Percentiles rank a stretch among this genome's conserved stretches.
Conservation (phyloP, 2,329 filamentous ascomycete species). For the Rasamsonia emersonii region DNA sequence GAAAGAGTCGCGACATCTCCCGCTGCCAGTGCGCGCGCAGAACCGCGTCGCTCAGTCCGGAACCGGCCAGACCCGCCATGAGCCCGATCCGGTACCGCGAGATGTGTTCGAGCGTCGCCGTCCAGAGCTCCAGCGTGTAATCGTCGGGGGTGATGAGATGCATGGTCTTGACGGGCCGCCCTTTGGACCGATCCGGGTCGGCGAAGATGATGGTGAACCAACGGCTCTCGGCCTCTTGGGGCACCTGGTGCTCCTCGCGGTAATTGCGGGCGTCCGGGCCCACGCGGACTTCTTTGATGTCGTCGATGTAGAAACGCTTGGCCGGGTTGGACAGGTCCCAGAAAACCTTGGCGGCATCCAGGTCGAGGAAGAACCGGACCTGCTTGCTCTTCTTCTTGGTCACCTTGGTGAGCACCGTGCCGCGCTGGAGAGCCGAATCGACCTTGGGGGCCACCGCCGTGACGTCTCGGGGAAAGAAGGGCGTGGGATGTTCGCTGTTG, state of each 20-base stretch:
- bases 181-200: conserved; percentile 67
- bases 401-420: conserved; percentile 70
- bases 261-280: conserved; percentile 82
- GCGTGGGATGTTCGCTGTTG: conserved; percentile 27
- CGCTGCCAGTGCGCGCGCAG: conserved; percentile 77
- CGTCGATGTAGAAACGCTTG: conserved; percentile 88
- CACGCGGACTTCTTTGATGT: conserved; percentile 82
- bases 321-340: conserved; percentile 74
- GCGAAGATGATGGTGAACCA: conserved; percentile 91
- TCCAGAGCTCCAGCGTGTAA: conserved; percentile 69
- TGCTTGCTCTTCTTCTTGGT: conserved; percentile 70
- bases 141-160: conserved; percentile 75
- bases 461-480: conserved; percentile 22
- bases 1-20: conserved; percentile 65
- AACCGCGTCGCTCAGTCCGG: conserved; percentile 66
- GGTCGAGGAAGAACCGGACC: conserved; percentile 71
- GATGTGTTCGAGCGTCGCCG: conserved; percentile 71
- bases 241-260: conserved; percentile 69
- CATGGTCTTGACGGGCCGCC: conserved; percentile 62
- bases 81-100: conserved; percentile 78
- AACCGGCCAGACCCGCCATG: conserved; percentile 78
- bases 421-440: conserved; percentile 66
- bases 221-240: conserved; percentile 56
- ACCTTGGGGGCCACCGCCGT: conserved; percentile 56
- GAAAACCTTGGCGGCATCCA: conserved; percentile 73